Percentiles rank a stretch among this genome's conserved stretches.
Evolutionary conservation across 805 yeast species (phyloP).

Genomic region (Metschnikowia anglica): DNA sequence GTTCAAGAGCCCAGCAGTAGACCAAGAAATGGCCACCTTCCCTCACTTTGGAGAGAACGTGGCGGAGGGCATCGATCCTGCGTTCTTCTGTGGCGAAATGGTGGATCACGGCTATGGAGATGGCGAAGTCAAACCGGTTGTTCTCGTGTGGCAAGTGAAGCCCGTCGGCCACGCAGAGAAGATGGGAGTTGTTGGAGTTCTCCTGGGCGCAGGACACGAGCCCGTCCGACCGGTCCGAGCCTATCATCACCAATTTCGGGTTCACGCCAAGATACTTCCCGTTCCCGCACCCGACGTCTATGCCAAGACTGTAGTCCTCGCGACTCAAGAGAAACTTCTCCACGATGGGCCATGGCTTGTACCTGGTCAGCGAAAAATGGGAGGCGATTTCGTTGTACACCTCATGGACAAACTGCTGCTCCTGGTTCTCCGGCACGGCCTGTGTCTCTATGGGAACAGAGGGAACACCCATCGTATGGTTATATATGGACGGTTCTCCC

Average conservation of each 20-base stretch:
- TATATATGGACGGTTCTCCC: background rate
- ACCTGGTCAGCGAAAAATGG: constrained; percentile 91
- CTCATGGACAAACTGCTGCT: constrained; percentile 79
- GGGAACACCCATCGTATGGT: constrained; percentile 30
- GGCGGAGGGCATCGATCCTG: constrained; percentile 69
- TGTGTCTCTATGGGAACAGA: constrained; percentile 29
- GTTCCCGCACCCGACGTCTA: constrained; percentile 97
- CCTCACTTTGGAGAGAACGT: constrained; percentile 60
- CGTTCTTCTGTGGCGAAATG: constrained; percentile 88
- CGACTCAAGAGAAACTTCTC: constrained; percentile 58
- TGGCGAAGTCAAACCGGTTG: constrained; percentile 71
- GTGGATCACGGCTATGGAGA: constrained; percentile 93
- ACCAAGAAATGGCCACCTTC: constrained; percentile 69
- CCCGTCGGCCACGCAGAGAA: constrained; percentile 81
- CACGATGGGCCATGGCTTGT: constrained; percentile 98
- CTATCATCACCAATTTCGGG: constrained; percentile 64
- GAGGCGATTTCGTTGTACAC: constrained; percentile 90
- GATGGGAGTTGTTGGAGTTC: constrained; percentile 37
- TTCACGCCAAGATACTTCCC: constrained; percentile 86
- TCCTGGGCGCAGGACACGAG: constrained; percentile 61
- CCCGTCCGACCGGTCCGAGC: constrained; percentile 73
- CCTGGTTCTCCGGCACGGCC: constrained; percentile 55
- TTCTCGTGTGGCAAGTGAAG: constrained; percentile 46
- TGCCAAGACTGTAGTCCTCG: constrained; percentile 62
- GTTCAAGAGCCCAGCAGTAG: constrained; percentile 97